Evolutionary conservation across 2,329 filamentous ascomycete species (phyloP), one percentile per base, ranked within the genome.

Genomic region (Aureobasidium vineae): DNA sequence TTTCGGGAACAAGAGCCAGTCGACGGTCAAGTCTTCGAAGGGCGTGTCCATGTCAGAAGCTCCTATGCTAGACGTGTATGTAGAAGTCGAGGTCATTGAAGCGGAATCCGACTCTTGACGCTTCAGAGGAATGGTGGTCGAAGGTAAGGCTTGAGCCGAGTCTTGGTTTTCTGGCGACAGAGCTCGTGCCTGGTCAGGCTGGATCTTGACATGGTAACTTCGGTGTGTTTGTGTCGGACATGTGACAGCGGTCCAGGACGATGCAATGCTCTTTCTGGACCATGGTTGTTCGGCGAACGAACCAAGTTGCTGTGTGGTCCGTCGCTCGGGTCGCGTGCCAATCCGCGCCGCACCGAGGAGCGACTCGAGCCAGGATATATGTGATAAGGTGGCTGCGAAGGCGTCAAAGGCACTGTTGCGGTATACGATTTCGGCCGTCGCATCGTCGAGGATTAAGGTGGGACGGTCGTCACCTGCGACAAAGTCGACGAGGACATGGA

Each of bases 401-500:
- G 49, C 19, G 4, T 64, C 61, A 13, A 64, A 54, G 16, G 61
- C 61, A 2, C 3, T 43, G 28, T 64, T 64, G 49, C 36, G 16
- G 19, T 50, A 53, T 1, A 64, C 3, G 21, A 64, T n/a, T 2
- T n/a, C 11, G n/a, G 49, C 15, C 5, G 45, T 64, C 49, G 38
- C 43, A 33, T 54, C 21, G 10, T 45, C 49, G 15, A 64, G 49
- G 16, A 64, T 50, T 2, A 53, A 43, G 5, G 61, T 64, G 33
- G 61, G 47, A 10, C 61, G 61, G 16, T 28, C 15, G 38, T 64
- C 61, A 11, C 33, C 47, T n/a, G 45, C 38, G 36, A 64, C 11
- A n/a, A 64, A 64, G 49, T 64, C 61, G n/a, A 64, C 21, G 13
- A 64, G 47, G 31, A 19, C 5, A n/a, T 64, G 8, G 15, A 64